Conservation (phyloP, 1,139 yeast genomes). For the Sugiyamaella castrensis region DNA sequence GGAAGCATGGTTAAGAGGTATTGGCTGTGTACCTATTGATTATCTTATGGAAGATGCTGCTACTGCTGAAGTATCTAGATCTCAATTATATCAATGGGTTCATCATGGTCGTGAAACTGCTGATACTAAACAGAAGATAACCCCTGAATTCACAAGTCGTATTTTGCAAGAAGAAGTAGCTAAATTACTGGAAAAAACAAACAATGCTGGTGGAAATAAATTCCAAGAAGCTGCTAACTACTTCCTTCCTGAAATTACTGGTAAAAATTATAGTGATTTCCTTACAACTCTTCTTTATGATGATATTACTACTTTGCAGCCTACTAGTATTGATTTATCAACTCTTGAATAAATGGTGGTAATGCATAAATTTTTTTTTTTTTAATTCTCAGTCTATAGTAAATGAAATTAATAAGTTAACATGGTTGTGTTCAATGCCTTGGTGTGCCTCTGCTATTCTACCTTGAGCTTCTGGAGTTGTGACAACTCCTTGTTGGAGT, state of each 20-base stretch:
- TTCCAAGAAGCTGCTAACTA: slow-evolving; percentile 50
- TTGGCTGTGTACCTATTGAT: slow-evolving; percentile 78
- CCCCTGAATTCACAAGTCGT: slow-evolving; percentile 52
- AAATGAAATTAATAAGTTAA: no score
- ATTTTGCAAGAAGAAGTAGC: slow-evolving; percentile 60
- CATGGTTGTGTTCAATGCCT: no score
- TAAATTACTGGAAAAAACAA: slow-evolving; percentile 52
- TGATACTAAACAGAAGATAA: slow-evolving; percentile 48
- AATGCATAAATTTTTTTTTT: no score
- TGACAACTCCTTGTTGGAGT: no score
- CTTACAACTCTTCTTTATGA: slow-evolving; percentile 49
- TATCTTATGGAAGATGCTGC: slow-evolving; percentile 84
- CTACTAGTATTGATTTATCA: slow-evolving; percentile 1
- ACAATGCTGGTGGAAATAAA: slow-evolving; percentile 43
- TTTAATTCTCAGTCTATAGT: no score
- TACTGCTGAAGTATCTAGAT: slow-evolving; percentile 77
- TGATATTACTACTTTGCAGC: slow-evolving; percentile 14
- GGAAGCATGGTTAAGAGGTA: slow-evolving; percentile 77
- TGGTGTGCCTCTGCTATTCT: no score
- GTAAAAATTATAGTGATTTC: slow-evolving; percentile 35
- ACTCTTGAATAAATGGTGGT: no score
- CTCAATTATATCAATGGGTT: slow-evolving; percentile 80
- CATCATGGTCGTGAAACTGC: slow-evolving; percentile 63
- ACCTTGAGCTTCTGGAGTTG: no score
- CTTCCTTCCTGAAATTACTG: slow-evolving; percentile 36